Base-by-base conservation (phyloP, 2,329 filamentous ascomycete genomes). In the Nemania serpens region DNA sequence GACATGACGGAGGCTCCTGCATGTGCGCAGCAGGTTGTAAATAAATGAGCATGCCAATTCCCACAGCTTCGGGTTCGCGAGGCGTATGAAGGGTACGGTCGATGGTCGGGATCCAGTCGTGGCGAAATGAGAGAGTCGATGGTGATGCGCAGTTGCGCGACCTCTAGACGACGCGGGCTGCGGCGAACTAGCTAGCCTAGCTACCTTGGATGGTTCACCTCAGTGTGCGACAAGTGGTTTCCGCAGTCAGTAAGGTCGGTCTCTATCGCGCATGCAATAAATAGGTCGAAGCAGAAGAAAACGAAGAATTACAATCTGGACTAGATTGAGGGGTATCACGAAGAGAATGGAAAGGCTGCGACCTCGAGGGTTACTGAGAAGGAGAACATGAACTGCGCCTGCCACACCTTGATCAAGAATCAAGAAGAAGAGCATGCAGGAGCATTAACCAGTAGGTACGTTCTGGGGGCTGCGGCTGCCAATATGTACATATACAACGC, bases 1-100 rank as follows among this genome's bases (percentile, higher is more conserved):
- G 85, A 83, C 86, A 88, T 88, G 75, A 73, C 78, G 79, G 78
- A 82, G 78, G 78, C 77, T 81, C 79, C 71, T 64, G 66, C 71
- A 68, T 62, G 52, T 62, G 66, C 63, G 68, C 70, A 69, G 66
- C 22, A 52, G 55, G 51, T 43, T 18, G 18, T 25, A 33, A 12
- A 37, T 49, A 34, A 41, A 46, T 36, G 20, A 15, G 59, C 62
- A 59, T 64, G 45, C 53, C 49, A 61, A 12, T 50, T 7, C 25
- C 7, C 25, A 29, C 25, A 29, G 25, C 25, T 3, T 29, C 25
- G 25, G 7, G 25, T 4, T 29, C 25, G 7, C 25, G 25, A 29
- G 25, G 25, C 4, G 25, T 7, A 29, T 29, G 25, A 29, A 29
- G 4, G 25, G 25, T 29, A 29, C 25, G 25, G 25, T 3, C 25